Base-by-base conservation (phyloP, 1,139 yeast genomes). In the Pichia sp. region DNA sequence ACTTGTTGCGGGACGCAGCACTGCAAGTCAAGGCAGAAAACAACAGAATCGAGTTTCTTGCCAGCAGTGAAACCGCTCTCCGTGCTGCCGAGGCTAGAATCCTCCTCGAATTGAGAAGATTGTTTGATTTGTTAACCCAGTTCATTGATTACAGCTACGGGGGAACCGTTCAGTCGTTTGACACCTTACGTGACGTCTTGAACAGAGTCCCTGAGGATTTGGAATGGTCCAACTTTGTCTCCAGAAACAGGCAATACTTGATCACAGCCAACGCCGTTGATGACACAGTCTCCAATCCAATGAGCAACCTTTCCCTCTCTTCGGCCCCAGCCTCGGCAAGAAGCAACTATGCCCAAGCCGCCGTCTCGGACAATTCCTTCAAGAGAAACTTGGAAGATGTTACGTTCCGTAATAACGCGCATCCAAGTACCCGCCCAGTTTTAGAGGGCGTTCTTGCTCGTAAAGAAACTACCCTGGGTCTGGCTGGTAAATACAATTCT, bases 21-120 rank as follows among this genome's bases (percentile, higher is more conserved):
- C 70, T 65, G 49, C 82, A 78, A 64, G 62, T 78, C 43, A 61
- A 64, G 48, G 72, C 70, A 58, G 83, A 79, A 66, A 77, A 78
- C 62, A 62, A 64, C 32, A 75, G 75, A 54, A 64, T 74, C 45
- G 80, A 76, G 54, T 72, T 76, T 51, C 66, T 77, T 45, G 66
- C 73, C 47, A 66, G 71, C 50, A 66, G 70, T 50, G 82, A 79
- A 68, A 65, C 67, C 57, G 70, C 72, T 53, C 66, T 77, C 54
- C 67, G 69, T 59, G 66, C 75, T 6, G 65, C 74, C 50, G 83
- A 79, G 62, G 58, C 66, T 30, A 80, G 76, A 61, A 66, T 77
- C 40, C 65, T 76, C 44, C 72, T 70, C 53, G 74, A 72, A 30
- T 58, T 79, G 46, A 78, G 77, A 61, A 72, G 73, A 52, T 67